A percentile compares a stretch with the other conserved stretches of the same genome.
Conservation (phyloP, 2,329 filamentous ascomycete genomes). For the Sporothrix brunneoviolacea region DNA sequence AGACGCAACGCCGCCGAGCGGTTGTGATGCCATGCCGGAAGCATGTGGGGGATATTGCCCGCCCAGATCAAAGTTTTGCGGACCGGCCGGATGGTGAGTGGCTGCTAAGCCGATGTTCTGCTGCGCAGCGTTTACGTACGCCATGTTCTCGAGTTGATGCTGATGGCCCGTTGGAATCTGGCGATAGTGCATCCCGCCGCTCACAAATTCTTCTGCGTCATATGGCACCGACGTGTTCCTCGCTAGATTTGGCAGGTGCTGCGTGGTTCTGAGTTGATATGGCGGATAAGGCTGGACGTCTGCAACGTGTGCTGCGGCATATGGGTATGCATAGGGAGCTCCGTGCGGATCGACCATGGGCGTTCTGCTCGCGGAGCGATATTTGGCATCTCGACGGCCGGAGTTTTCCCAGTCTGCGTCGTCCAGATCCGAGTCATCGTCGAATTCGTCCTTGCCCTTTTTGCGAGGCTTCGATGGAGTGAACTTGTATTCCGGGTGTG, state of each 20-base stretch:
- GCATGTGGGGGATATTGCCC: slow-evolving; percentile 3
- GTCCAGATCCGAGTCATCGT: slow-evolving; percentile 36
- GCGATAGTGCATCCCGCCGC: slow-evolving; percentile 28
- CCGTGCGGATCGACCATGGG: slow-evolving; percentile 25
- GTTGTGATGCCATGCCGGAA: background rate
- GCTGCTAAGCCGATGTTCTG: slow-evolving; percentile 1
- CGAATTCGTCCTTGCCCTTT: slow-evolving; percentile 30
- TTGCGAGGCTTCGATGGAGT: slow-evolving; percentile 66
- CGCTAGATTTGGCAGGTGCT: slow-evolving; percentile 29
- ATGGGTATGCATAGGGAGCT: slow-evolving; percentile 8
- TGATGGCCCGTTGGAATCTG: slow-evolving; percentile 22
- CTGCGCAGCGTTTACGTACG: background rate
- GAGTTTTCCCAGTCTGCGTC: slow-evolving; percentile 34
- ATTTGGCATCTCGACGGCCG: slow-evolving; percentile 21
- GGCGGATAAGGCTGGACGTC: slow-evolving; percentile 8
- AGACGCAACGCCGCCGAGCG: background rate
- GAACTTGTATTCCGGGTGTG: slow-evolving; percentile 92
- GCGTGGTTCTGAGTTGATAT: slow-evolving; percentile 24
- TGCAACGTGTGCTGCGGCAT: slow-evolving; percentile 14
- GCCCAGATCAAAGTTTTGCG: background rate
- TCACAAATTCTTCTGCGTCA: slow-evolving; percentile 24
- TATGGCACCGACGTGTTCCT: slow-evolving; percentile 35
- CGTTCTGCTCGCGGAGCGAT: slow-evolving; percentile 25
- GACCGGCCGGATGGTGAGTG: background rate
- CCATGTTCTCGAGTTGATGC: slow-evolving; percentile 7